Conservation (phyloP, 2,329 filamentous ascomycete species). For the Diaporthe amygdali region DNA sequence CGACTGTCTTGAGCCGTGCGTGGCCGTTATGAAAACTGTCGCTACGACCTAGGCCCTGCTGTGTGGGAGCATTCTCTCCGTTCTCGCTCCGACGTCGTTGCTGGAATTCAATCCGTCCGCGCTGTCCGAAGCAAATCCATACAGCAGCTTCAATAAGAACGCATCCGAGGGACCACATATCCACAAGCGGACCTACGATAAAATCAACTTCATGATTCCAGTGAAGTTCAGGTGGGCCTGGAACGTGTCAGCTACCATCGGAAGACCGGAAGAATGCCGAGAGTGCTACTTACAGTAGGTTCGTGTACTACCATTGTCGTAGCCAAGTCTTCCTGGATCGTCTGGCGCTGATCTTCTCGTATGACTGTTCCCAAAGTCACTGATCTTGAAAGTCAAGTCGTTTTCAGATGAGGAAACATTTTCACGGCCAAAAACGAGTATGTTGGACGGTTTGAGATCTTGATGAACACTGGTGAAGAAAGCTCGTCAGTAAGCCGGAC, state of each 20-base stretch:
- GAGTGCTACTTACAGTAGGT: background rate
- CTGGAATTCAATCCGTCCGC: background rate
- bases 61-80: background rate
- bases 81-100: background rate
- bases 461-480: background rate
- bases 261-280: background rate
- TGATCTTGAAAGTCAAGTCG: background rate
- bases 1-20: background rate
- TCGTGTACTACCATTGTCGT: background rate
- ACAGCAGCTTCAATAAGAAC: background rate
- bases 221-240: background rate
- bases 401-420: rapidly evolving
- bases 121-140: background rate
- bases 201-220: background rate
- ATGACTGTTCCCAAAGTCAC: background rate
- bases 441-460: conserved; percentile 3
- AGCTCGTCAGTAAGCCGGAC: background rate
- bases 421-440: background rate
- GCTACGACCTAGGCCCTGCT: background rate
- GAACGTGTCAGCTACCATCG: background rate
- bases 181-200: background rate
- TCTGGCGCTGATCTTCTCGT: background rate
- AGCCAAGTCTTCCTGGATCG: background rate
- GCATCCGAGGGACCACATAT: background rate
- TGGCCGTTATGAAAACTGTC: background rate